These are phyloP conservation scores for Cryptococcus sp. DNA, from an alignment of 1,284 basidiomycete species.

Conservation along the genomic window DNA sequence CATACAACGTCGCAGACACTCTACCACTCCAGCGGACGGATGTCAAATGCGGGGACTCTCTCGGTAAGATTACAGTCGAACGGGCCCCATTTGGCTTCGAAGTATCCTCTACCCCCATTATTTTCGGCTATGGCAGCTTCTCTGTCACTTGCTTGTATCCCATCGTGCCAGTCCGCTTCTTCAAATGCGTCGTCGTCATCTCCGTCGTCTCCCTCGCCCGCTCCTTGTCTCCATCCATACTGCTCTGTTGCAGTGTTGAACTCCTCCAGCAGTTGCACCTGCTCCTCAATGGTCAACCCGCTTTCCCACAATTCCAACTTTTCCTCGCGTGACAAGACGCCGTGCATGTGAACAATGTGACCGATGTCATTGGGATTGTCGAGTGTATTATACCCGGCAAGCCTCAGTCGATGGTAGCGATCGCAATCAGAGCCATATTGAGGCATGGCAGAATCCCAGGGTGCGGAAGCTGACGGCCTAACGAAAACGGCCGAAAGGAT, in stretches of 20 bases:
- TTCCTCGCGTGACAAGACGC: slow-evolving; percentile 9
- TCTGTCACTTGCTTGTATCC: no score
- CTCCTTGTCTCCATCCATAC: slow-evolving; percentile 11
- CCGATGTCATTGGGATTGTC: no score
- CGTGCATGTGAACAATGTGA: not conserved
- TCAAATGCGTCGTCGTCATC: not conserved
- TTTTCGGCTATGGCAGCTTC: no score
- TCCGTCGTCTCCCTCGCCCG: slow-evolving; percentile 3
- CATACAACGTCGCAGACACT: no score
- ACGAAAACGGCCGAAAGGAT: slow-evolving; percentile 9
- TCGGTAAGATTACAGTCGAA: slow-evolving; percentile 10
- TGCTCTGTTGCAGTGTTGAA: not conserved
- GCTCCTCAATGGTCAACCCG: not conserved
- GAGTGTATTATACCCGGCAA: no score
- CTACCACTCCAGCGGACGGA: not conserved
- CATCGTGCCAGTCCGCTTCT: no score
- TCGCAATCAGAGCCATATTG: no score
- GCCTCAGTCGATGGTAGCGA: no score
- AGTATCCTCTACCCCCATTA: slow-evolving; percentile 1
- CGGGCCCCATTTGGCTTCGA: slow-evolving; percentile 14
- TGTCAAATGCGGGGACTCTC: slow-evolving; percentile 10
- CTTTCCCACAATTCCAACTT: slow-evolving; percentile 2
- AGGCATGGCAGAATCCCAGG: slow-evolving; percentile 16
- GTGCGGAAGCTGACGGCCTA: slow-evolving; percentile 2
- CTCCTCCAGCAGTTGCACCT: not conserved